These are phyloP conservation scores for Dorcoceras hygrometricum DNA, from an alignment of 257 asterid genomes.

Conservation along the genomic window DNA sequence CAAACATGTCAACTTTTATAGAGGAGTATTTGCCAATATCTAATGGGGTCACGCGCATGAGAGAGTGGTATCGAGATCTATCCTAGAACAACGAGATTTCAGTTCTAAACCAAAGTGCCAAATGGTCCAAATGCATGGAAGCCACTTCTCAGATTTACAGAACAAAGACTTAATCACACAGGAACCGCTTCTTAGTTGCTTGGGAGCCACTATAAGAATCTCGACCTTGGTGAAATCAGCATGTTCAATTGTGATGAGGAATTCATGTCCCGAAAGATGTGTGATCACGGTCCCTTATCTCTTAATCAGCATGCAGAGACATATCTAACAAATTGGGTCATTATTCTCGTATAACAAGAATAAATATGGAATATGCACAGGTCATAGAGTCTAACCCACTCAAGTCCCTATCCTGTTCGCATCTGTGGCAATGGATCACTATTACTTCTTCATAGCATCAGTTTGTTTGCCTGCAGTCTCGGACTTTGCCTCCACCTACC, in stretches of 20 bases:
- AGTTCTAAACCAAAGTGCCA: background rate
- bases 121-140: background rate
- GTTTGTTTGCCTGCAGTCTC: background rate
- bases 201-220: no score
- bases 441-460: background rate
- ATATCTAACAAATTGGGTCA: background rate
- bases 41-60: no score
- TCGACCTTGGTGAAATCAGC: no score
- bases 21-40: background rate
- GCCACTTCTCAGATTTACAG: background rate
- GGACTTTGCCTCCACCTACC: background rate
- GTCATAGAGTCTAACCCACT: background rate
- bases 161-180: no score
- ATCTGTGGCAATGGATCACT: background rate
- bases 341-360: background rate
- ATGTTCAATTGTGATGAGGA: no score
- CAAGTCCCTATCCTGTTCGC: background rate
- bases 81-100: background rate
- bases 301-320: no score
- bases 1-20: background rate
- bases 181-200: no score
- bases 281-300: no score
- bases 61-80: no score
- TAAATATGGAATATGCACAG: background rate
- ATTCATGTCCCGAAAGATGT: no score